These are phyloP conservation scores for Parastagonospora avenae DNA, from an alignment of 2,329 filamentous ascomycete species.

Conservation along the genomic window DNA sequence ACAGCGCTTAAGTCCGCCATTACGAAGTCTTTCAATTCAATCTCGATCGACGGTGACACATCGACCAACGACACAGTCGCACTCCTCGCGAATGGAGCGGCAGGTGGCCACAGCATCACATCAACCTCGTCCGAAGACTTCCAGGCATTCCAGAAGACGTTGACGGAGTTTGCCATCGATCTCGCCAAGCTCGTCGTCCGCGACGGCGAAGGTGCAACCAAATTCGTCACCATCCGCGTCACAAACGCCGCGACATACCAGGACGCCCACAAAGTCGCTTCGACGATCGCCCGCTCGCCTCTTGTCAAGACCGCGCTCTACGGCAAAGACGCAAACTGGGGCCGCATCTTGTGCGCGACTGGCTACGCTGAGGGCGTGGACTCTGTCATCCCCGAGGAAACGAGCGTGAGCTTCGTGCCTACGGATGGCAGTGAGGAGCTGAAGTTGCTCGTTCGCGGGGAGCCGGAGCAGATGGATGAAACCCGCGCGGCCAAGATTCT, in stretches of 20 bases:
- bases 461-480: slow-evolving; percentile 81
- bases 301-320: slow-evolving; percentile 98
- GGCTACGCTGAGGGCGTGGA: slow-evolving; percentile 75
- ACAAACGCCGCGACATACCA: slow-evolving; percentile 71
- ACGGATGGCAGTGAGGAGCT: slow-evolving; percentile 77
- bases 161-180: slow-evolving; percentile 79
- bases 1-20: slow-evolving; percentile 74
- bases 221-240: slow-evolving; percentile 93
- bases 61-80: slow-evolving; percentile 97
- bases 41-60: slow-evolving; percentile 95
- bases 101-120: slow-evolving; percentile 70
- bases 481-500: slow-evolving; percentile 76
- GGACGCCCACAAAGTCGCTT: slow-evolving; percentile 79
- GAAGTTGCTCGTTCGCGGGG: slow-evolving; percentile 76
- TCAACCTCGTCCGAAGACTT: slow-evolving; percentile 66
- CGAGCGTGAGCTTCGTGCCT: slow-evolving; percentile 79
- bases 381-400: slow-evolving; percentile 70
- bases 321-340: slow-evolving; percentile 98
- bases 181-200: slow-evolving; percentile 92
- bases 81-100: slow-evolving; percentile 92
- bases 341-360: slow-evolving; percentile 91
- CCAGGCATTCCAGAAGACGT: slow-evolving; percentile 68
- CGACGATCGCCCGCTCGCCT: slow-evolving; percentile 86
- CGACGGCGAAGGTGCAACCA: slow-evolving; percentile 96
- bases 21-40: slow-evolving; percentile 90